phyloP scores from a whole-genome alignment of 768 basidiomycete species.

The Obba rivulosa region DNA sequence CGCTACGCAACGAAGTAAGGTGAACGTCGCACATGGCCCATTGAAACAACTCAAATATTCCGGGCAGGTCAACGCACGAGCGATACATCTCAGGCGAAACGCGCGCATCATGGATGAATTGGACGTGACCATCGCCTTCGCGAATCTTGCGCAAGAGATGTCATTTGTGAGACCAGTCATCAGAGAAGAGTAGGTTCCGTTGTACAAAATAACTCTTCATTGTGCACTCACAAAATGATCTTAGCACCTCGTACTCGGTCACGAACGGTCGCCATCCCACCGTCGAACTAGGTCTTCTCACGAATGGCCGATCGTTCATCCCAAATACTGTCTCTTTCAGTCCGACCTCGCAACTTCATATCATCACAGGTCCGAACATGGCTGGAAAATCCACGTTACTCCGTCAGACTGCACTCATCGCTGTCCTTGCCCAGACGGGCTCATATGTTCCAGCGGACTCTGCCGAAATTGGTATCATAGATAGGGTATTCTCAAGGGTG shows the following conservation, averaged over 20 bases:
- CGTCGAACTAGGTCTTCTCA: conserved; percentile 82
- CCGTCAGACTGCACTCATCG: conserved; percentile 85
- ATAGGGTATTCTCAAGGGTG: conserved; percentile 89
- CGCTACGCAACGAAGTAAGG: conserved; percentile 60
- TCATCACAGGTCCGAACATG: conserved; percentile 96
- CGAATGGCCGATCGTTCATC: conserved; percentile 70
- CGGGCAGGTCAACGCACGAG: conserved; percentile 55
- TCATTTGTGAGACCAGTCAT: conserved; percentile 70
- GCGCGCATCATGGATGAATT: conserved; percentile 81
- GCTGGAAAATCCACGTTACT: conserved; percentile 92
- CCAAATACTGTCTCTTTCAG: conserved; percentile 74
- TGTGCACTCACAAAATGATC: neutral
- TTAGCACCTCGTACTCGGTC: conserved; percentile 57
- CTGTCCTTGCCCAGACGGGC: conserved; percentile 87
- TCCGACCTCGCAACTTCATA: conserved; percentile 59
- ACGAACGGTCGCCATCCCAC: conserved; percentile 86
- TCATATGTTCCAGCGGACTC: conserved; percentile 88
- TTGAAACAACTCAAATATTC: neutral
- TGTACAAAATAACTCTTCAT: neutral
- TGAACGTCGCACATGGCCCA: neutral
- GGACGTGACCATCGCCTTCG: conserved; percentile 79
- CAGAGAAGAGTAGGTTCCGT: conserved; percentile 54
- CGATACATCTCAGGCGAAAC: conserved; percentile 60
- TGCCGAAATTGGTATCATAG: conserved; percentile 80
- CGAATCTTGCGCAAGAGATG: conserved; percentile 72